Percentiles rank a stretch among this genome's conserved stretches.
phyloP scores from a whole-genome alignment of 2,329 filamentous ascomycete species.

The Scolecobasidium constrictum region DNA sequence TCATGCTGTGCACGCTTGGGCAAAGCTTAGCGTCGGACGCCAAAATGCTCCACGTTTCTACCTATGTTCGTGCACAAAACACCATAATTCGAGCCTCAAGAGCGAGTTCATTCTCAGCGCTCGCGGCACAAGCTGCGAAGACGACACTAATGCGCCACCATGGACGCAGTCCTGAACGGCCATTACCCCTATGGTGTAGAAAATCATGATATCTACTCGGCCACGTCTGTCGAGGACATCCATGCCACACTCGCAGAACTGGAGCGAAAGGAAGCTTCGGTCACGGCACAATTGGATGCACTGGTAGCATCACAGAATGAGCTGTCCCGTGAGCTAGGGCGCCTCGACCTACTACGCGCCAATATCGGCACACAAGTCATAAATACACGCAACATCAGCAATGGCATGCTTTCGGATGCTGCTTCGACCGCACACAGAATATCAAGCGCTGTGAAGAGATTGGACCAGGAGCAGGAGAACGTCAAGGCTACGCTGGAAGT shows the following conservation, averaged over 20 bases:
- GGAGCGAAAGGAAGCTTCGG: conserved; percentile 61
- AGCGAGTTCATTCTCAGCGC: too few relatives aligned
- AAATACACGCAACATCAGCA: conserved; percentile 71
- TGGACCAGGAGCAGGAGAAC: conserved; percentile 83
- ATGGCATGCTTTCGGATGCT: conserved; percentile 81
- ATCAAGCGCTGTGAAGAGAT: conserved; percentile 72
- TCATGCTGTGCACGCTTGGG: too few relatives aligned
- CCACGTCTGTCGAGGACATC: conserved; percentile 64
- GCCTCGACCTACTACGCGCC: conserved; percentile 80
- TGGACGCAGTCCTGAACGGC: too few relatives aligned
- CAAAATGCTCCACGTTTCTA: too few relatives aligned
- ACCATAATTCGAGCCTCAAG: too few relatives aligned
- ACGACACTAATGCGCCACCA: too few relatives aligned
- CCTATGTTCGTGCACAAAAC: too few relatives aligned
- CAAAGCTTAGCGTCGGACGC: too few relatives aligned
- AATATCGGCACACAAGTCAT: conserved; percentile 80
- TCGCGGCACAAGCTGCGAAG: too few relatives aligned
- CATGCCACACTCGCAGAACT: conserved; percentile 65
- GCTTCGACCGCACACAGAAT: conserved; percentile 77
- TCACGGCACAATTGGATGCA: conserved; percentile 63
- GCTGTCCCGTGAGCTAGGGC: conserved; percentile 73
- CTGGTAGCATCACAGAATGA: conserved; percentile 77
- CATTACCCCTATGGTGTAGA: too few relatives aligned
- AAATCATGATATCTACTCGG: conserved; percentile 8
- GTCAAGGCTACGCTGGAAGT: conserved; percentile 85